Conservation (phyloP, 805 yeast species). For the Candida endomychidarum region DNA sequence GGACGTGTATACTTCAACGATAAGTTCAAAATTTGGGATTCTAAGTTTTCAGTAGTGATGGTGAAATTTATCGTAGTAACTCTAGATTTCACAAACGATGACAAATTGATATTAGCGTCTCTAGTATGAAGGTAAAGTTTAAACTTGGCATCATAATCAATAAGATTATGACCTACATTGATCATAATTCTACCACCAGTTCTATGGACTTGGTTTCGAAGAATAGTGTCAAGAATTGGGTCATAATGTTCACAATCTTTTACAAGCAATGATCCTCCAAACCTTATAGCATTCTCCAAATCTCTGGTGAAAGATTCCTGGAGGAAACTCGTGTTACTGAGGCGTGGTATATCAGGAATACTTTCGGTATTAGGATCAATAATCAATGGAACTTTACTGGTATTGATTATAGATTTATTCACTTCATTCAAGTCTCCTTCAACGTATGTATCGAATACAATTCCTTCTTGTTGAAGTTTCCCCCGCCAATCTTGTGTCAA, state of each 20-base stretch:
- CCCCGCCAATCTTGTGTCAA: conserved; percentile 37
- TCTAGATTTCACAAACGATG: conserved; percentile 61
- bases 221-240: conserved; percentile 64
- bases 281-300: conserved; percentile 76
- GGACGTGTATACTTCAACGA: conserved; percentile 60
- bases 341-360: conserved; percentile 25
- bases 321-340: conserved; percentile 66
- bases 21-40: conserved; percentile 58
- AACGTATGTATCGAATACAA: conserved; percentile 10
- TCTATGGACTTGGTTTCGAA: conserved; percentile 57
- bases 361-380: conserved; percentile 69
- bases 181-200: conserved; percentile 72
- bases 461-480: conserved; percentile 25
- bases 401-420: conserved; percentile 55
- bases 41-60: conserved; percentile 65
- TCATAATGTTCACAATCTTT: conserved; percentile 81
- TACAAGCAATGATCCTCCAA: conserved; percentile 74
- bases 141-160: conserved; percentile 70
- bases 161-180: conserved; percentile 56
- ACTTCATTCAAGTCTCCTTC: conserved; percentile 51
- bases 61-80: conserved; percentile 69
- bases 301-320: conserved; percentile 65
- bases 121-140: conserved; percentile 58
- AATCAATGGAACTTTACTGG: conserved; percentile 50
- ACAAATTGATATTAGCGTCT: conserved; percentile 48